phyloP scores from a whole-genome alignment of 1,139 yeast species.

The Yamadazyma jaroonii region DNA sequence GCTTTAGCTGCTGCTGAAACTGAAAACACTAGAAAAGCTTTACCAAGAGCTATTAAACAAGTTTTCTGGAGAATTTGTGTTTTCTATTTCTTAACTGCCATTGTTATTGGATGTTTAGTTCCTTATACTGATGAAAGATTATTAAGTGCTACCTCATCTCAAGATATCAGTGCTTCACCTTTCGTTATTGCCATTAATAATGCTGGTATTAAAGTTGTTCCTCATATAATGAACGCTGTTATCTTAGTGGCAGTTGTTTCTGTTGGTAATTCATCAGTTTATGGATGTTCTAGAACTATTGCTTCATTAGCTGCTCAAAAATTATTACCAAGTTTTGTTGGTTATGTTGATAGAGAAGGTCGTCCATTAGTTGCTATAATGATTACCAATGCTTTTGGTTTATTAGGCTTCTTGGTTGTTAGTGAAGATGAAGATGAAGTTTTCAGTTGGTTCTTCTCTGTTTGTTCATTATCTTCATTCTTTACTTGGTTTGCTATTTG shows the following conservation, averaged over 20 bases:
- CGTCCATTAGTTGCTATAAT: slow-evolving; percentile 54
- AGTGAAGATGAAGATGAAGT: slow-evolving; percentile 45
- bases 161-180: slow-evolving; percentile 37
- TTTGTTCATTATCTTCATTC: slow-evolving; percentile 61
- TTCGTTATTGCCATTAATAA: slow-evolving; percentile 40
- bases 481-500: slow-evolving; percentile 50
- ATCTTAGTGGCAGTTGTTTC: slow-evolving; percentile 50
- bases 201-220: slow-evolving; percentile 39
- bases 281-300: slow-evolving; percentile 53
- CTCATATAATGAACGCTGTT: slow-evolving; percentile 55
- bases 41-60: slow-evolving; percentile 74
- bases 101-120: slow-evolving; percentile 47
- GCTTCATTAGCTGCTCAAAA: slow-evolving; percentile 54
- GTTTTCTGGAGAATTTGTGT: slow-evolving; percentile 70
- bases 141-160: slow-evolving; percentile 29
- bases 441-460: slow-evolving; percentile 64
- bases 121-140: slow-evolving; percentile 36
- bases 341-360: slow-evolving; percentile 55
- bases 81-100: slow-evolving; percentile 51
- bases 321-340: slow-evolving; percentile 43
- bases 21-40: slow-evolving; percentile 59
- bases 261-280: slow-evolving; percentile 55
- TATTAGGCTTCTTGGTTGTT: slow-evolving; percentile 60
- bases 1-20: slow-evolving; percentile 89
- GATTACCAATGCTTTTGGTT: slow-evolving; percentile 52